Base-by-base conservation (phyloP, 2,329 filamentous ascomycete species). In the Clarireedia sp. region DNA sequence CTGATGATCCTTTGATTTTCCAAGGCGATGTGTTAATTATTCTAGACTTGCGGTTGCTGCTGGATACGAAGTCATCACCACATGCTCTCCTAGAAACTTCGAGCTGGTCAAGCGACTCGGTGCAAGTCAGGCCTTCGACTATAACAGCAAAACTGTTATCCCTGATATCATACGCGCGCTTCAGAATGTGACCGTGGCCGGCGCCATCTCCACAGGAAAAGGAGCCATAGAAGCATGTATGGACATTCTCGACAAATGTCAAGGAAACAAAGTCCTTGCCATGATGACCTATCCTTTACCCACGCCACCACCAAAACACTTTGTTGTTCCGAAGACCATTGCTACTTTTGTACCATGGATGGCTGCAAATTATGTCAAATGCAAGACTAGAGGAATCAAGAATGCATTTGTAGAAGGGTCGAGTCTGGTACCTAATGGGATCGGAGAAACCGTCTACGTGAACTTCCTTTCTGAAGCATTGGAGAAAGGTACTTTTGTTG, bases 71-170 rank as follows among this genome's bases (percentile, higher is more conserved):
- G 73, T 77, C 8, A 57, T 74, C 29, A 59, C 68, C 5, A 73
- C 71, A 3, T 68, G 67, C 17, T 61, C 58, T 70, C 70, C 14
- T 61, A 68, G 9, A 50, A 60, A 44, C 59, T 71, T 69, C 48
- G 66, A 67, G 2, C 65, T 74, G 1, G 69, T 72, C 14, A 66
- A 68, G 46, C 51, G 52, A 1, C 70, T 67, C 48, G 75, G 75
- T 6, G 75, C 75, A 1, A 70, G 68, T 5, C 57, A 64, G 5
- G 69, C 64, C 2, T 76, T 76, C 57, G 73, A 77, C 62, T 75
- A 73, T 56, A 51, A 53, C 10, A 54, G 48, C 38, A 26, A 37
- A 17, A 60, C 57, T 1, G 29, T 60, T 12, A 33, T 53, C 1
- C 23, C 49, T 16, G 60, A 64, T 46, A 14, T 62, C 5, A 48